These are phyloP conservation scores for Gastrolobium villosum DNA, from an alignment of 306 rosid genomes.

Conservation along the genomic window DNA sequence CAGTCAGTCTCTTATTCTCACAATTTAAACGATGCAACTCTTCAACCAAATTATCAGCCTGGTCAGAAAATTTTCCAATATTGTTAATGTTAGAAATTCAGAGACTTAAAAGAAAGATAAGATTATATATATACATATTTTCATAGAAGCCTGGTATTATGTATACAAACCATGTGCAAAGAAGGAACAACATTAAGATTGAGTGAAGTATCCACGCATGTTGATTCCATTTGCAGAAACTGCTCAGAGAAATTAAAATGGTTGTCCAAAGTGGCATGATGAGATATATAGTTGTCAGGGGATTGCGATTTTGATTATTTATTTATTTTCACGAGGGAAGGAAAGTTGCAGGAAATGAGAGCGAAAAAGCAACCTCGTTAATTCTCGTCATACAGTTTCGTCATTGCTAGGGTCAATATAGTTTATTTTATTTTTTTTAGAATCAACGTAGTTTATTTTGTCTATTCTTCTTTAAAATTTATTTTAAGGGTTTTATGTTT, in stretches of 20 bases:
- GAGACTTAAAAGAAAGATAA: not conserved
- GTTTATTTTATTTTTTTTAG: too few species aligned
- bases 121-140: not conserved
- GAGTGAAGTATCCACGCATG: conserved; percentile 61
- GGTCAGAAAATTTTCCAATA: not conserved
- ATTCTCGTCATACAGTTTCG: conserved; percentile 41
- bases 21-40: conserved; percentile 62
- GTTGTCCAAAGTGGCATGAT: not conserved
- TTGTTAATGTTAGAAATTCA: not conserved
- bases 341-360: conserved; percentile 62
- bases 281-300: conserved; percentile 2
- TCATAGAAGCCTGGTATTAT: not conserved
- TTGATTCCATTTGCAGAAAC: conserved; percentile 49
- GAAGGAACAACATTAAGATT: conserved; percentile 65
- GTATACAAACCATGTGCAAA: conserved; percentile 44
- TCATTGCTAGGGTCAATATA: conserved; percentile 4
- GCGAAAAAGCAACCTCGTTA: not conserved
- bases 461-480: too few species aligned
- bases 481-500: too few species aligned
- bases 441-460: too few species aligned
- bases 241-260: conserved; percentile 27
- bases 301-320: not conserved
- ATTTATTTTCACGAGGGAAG: not conserved
- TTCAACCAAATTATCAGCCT: conserved; percentile 52
- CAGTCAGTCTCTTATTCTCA: conserved; percentile 73